These are phyloP conservation scores for Trichoderma aggressivum DNA, from an alignment of 2,329 filamentous ascomycete genomes.

Conservation along the genomic window DNA sequence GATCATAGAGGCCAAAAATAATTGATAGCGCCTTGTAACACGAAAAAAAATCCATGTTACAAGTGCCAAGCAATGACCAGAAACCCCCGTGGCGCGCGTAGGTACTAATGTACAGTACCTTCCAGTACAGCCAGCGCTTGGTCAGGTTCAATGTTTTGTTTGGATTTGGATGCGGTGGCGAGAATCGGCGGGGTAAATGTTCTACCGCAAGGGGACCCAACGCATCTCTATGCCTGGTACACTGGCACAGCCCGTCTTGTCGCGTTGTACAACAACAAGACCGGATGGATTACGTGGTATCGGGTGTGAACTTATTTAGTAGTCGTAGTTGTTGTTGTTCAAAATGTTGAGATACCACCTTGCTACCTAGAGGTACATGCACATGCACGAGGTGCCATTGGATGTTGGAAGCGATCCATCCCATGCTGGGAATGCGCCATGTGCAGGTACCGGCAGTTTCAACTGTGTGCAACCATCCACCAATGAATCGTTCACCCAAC, in stretches of 20 bases:
- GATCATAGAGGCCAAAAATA: too few relatives aligned
- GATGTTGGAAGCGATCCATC: background rate
- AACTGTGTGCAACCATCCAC: background rate
- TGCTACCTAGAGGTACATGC: too few relatives aligned
- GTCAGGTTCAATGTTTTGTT: background rate
- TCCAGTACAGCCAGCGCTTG: too few relatives aligned
- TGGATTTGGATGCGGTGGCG: background rate
- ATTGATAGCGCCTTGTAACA: too few relatives aligned
- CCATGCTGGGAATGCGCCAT: background rate
- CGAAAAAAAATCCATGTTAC: too few relatives aligned
- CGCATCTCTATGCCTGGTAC: too few relatives aligned
- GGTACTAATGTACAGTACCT: too few relatives aligned
- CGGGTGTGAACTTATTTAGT: background rate
- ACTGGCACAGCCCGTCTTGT: background rate
- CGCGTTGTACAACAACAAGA: background rate
- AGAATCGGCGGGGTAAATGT: slow-evolving; percentile 9
- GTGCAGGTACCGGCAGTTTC: background rate
- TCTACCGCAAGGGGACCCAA: background rate
- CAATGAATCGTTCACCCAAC: background rate
- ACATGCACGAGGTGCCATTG: background rate
- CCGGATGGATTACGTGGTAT: background rate
- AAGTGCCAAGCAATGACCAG: too few relatives aligned
- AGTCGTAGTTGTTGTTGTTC: background rate
- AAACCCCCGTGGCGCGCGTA: too few relatives aligned
- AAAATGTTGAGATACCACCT: background rate